Evolutionary conservation across 176 grass and related monocot genomes (phyloP).

Genomic region (Tillandsia fasciculata): DNA sequence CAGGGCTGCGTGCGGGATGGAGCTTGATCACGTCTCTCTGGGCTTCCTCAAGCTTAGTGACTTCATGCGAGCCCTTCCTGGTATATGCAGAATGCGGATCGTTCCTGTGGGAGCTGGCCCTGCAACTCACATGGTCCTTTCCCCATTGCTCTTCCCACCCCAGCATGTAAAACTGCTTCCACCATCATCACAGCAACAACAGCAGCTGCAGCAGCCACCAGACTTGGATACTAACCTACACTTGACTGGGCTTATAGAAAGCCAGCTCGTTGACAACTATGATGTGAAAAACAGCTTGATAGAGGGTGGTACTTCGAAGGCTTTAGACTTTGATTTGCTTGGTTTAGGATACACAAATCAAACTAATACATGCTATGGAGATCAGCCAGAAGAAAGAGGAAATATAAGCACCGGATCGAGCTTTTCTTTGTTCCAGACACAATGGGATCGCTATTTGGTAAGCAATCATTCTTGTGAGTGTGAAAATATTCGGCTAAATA

Average conservation of each 20-base stretch:
- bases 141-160: slow-evolving; percentile 28
- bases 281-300: slow-evolving; percentile 29
- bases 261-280: slow-evolving; percentile 13
- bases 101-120: slow-evolving; percentile 41
- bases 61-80: slow-evolving; percentile 50
- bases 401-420: slow-evolving; percentile 27
- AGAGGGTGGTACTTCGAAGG: slow-evolving; percentile 24
- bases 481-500: background rate
- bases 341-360: background rate
- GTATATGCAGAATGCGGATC: slow-evolving; percentile 51
- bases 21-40: slow-evolving; percentile 42
- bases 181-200: slow-evolving; percentile 2
- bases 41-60: slow-evolving; percentile 60
- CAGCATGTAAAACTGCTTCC: slow-evolving; percentile 40
- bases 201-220: slow-evolving; percentile 11
- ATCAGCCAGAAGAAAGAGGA: slow-evolving; percentile 28
- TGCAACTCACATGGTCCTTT: slow-evolving; percentile 53
- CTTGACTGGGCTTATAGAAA: no score
- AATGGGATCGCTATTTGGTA: slow-evolving; percentile 52
- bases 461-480: slow-evolving; percentile 15
- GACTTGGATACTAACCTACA: no score
- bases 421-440: slow-evolving; percentile 51
- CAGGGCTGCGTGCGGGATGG: slow-evolving; percentile 48
- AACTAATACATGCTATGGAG: slow-evolving; percentile 25
- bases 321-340: slow-evolving; percentile 19